Base-by-base conservation (phyloP, 1,284 basidiomycete genomes). In the Limonomyces culmigenus region DNA sequence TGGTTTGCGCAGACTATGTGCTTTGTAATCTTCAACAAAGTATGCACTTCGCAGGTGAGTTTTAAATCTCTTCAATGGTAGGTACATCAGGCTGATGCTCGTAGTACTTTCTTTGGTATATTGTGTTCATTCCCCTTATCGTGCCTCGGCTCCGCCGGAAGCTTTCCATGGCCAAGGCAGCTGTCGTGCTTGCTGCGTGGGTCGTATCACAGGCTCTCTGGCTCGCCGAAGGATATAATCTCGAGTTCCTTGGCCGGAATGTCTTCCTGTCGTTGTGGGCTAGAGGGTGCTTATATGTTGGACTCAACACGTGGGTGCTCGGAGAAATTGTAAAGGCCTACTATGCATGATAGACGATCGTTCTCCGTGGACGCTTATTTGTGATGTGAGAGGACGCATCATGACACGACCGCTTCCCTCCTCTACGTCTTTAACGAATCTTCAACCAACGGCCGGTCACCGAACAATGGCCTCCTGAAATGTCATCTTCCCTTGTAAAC, bases 71-170 rank as follows among this genome's bases (percentile, higher is more conserved):
- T 33, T 37, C 34, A 17, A 12, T 18, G 29, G 13, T 36, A 16
- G 27, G 34, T 20, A 19, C 19, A 10, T 17, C 13, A 15, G 3
- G n/a, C 29, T 15, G 40, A 29, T 23, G 31, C 33, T 29, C 18
- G 16, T 56, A 98, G 80, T 99, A 99, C 59, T 98, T 97, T 56
- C 66, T 96, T 34, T 99, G 95, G 95, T 97, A 93, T 52, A 72
- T 92, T 5, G 76, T 91, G 42, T 74, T 98, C 42, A 57, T 98
- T 0, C 92, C 95, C 0, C 63, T 92, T 2, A 59, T 95, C 10
- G 63, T 88, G 3, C 77, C 86, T 0, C 66, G 60, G 12, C 53
- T 93, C 0, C 27, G 15, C 12, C 17, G 23, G 8, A 50, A 55
- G 0, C 60, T 88, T 21, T 59, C 71, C 0, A 52, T 53, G 18